Conservation (phyloP, 176 grass and related monocot genomes). For the Bolboschoenus planiculmis region DNA sequence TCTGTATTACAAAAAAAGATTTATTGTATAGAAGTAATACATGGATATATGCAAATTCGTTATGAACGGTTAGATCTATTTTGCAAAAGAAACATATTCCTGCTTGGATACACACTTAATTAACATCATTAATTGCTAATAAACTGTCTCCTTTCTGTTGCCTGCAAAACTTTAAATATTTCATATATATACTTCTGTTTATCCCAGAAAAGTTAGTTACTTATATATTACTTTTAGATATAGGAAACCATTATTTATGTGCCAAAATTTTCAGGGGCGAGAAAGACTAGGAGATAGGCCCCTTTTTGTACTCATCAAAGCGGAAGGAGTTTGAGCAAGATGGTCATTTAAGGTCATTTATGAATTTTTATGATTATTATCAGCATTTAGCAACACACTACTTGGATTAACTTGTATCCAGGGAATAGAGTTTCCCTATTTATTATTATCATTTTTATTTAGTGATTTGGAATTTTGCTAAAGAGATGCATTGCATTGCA, state of each 20-base stretch:
- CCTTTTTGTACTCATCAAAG: constrained; percentile 72
- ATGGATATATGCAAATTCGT: background rate
- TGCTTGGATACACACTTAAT: background rate
- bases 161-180: background rate
- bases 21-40: background rate
- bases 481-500: background rate
- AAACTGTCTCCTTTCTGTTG: background rate
- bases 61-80: background rate
- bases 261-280: constrained; percentile 54
- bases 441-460: background rate
- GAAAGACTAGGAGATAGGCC: constrained; percentile 60
- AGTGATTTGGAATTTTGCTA: background rate
- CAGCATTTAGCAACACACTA: background rate
- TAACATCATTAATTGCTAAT: background rate
- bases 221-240: background rate
- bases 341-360: constrained; percentile 15
- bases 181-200: background rate
- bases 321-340: constrained; percentile 30
- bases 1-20: background rate
- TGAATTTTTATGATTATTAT: background rate
- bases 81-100: background rate
- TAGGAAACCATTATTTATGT: background rate
- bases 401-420: background rate
- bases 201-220: background rate
- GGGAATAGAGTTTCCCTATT: background rate